phyloP scores from a whole-genome alignment of 345 rosid species.

The Linum trigynum region DNA sequence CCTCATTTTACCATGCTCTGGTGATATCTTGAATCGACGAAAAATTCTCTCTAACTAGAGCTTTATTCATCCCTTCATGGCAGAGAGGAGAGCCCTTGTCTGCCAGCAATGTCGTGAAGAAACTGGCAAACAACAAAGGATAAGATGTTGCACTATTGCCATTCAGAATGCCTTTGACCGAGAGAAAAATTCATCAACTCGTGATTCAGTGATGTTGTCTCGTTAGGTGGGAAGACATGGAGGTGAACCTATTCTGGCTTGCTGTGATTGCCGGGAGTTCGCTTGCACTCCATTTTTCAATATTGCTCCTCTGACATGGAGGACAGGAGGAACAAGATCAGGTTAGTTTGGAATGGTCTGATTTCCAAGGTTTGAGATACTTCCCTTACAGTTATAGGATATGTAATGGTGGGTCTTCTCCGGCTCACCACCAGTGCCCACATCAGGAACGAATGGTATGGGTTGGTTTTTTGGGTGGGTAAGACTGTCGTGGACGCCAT shows the following conservation, averaged over 20 bases:
- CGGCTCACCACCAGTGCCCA: constrained; percentile 33
- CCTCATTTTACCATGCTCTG: background rate
- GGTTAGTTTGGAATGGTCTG: constrained; percentile 33
- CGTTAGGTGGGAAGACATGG: constrained; percentile 41
- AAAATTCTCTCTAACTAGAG: background rate
- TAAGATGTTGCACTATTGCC: constrained; percentile 11
- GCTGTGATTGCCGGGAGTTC: constrained; percentile 30
- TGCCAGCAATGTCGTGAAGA: constrained; percentile 34
- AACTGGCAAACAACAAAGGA: constrained; percentile 40
- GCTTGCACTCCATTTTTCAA: constrained; percentile 21
- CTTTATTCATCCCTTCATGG: constrained; percentile 5
- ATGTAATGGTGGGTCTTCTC: constrained; percentile 35
- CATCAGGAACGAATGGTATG: constrained; percentile 38
- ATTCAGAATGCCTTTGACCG: background rate
- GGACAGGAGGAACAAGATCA: constrained; percentile 29
- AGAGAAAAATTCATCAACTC: background rate
- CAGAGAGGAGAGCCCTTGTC: constrained; percentile 54
- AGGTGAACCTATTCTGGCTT: constrained; percentile 48
- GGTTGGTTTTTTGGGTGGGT: constrained; percentile 25
- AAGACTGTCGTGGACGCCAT: constrained; percentile 29
- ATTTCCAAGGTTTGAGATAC: constrained; percentile 36
- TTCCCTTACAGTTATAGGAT: constrained; percentile 29
- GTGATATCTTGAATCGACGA: background rate
- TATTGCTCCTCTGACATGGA: constrained; percentile 31
- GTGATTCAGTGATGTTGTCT: constrained; percentile 4